These are phyloP conservation scores for Quercus tomentella DNA, from an alignment of 331 rosid genomes.

Conservation along the genomic window DNA sequence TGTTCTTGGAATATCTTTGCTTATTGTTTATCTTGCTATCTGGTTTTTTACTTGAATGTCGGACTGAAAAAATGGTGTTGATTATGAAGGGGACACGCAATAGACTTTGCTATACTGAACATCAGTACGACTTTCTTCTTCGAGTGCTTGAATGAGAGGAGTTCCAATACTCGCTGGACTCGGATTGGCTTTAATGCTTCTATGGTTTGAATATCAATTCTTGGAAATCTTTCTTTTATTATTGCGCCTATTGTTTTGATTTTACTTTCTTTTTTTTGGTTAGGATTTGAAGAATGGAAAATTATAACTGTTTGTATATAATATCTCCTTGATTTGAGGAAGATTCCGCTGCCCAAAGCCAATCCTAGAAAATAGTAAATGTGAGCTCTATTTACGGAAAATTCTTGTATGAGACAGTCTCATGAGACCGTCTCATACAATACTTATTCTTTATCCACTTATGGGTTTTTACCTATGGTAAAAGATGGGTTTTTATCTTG, in stretches of 20 bases:
- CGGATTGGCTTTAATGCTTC: slow-evolving; percentile 79
- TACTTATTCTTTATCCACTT: no score
- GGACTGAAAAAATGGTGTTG: background rate
- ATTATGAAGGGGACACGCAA: background rate
- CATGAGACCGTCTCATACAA: no score
- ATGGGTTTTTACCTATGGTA: accelerated
- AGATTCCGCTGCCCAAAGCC: no score
- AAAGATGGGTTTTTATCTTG: no score
- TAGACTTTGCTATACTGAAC: background rate
- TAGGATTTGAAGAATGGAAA: background rate
- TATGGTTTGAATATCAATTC: slow-evolving; percentile 33
- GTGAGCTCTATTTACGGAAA: no score
- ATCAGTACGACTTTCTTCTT: slow-evolving; percentile 8
- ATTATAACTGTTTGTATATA: background rate
- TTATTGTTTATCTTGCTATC: background rate
- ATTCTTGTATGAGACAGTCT: no score
- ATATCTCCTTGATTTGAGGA: no score
- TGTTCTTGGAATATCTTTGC: background rate
- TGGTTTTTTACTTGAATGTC: background rate
- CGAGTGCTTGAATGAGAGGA: background rate
- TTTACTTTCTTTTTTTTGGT: no score
- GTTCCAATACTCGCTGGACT: slow-evolving; percentile 37
- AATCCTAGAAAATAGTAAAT: no score
- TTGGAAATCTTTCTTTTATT: background rate
- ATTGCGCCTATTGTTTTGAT: background rate